Base-by-base conservation (phyloP, 176 grass and related monocot genomes). In the Guadua angustifolia region DNA sequence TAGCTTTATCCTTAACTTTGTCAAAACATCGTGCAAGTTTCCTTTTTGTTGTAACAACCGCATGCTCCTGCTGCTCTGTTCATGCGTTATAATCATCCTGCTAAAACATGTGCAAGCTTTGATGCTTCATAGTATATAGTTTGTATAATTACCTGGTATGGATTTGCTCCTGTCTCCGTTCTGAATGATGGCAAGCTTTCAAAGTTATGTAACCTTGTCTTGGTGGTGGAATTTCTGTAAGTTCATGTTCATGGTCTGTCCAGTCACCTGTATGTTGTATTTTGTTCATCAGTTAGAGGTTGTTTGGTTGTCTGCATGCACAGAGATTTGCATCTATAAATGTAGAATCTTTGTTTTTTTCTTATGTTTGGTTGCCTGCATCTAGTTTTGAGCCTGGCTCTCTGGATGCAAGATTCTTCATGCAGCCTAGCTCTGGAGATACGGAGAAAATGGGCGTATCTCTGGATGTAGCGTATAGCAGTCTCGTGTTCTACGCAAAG, bases 71-170 rank as follows among this genome's bases (percentile, higher is more conserved):
- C 71, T 73, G 77, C 58, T 45, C 32, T 59, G 71, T 85, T 66
- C 40, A 76, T 76, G 67, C 74, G 82, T 52, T 73, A 73, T 55
- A 68, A 86, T 85, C 63, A 60, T 69, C 51, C 55, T 87, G 73
- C 60, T 49, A 75, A 49, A 55, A 87, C 75, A 67, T 79, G 84
- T 39, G 40, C 35, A 79, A 79, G 60, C 16, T 61, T 51, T 73
- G 35, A 78, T 56, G 73, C 66, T 83, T 83, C 57, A 68, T 66
- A 57, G 73, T 83, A 83, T 83, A 86, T 82, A 82, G 52, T 73
- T 66, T 82, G 71, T 82, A 59, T 78, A 81, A 77, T 70, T 71
- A 88, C 67, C 26, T 64, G 14, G 71, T 56, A 35, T 65, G 53
- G 53, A 40, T 40, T 21, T 11, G 24, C 45, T 42, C 9, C 9